Percentiles rank a stretch among this genome's conserved stretches.
Evolutionary conservation across 2,329 filamentous ascomycete species (phyloP).

Genomic region (Lecanicillium sp.): DNA sequence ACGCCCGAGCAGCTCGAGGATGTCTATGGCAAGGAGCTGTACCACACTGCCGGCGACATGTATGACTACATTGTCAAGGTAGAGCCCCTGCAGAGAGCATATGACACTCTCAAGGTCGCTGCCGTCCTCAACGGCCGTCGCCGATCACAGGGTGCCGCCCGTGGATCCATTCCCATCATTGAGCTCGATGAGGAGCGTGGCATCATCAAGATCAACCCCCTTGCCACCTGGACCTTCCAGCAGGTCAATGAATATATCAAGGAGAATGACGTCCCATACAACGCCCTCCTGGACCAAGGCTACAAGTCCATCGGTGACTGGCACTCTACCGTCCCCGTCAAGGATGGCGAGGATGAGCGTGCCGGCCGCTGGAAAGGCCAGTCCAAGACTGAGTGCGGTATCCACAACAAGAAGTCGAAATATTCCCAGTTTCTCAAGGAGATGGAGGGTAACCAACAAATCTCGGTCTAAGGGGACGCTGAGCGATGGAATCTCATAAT

Average conservation of each 20-base stretch:
- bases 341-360: conserved; percentile 88
- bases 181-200: conserved; percentile 83
- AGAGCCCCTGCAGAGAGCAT: conserved; percentile 88
- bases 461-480: conserved; percentile 5
- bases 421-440: conserved; percentile 80
- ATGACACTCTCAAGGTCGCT: conserved; percentile 76
- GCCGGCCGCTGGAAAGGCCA: conserved; percentile 96
- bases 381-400: conserved; percentile 93
- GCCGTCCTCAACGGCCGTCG: conserved; percentile 89
- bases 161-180: conserved; percentile 81
- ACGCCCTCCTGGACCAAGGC: conserved; percentile 80
- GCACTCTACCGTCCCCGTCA: conserved; percentile 90
- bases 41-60: conserved; percentile 76
- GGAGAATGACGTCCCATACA: conserved; percentile 86
- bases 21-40: conserved; percentile 74
- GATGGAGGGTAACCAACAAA: conserved; percentile 58
- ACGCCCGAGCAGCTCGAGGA: conserved; percentile 70
- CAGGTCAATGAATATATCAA: conserved; percentile 85
- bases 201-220: conserved; percentile 93
- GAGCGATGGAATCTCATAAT: not conserved
- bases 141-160: conserved; percentile 85
- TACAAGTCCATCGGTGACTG: conserved; percentile 98
- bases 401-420: conserved; percentile 94
- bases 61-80: conserved; percentile 99
- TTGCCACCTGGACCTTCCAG: conserved; percentile 88